These are phyloP conservation scores for Xylariomycetidae sp. DNA, from an alignment of 2,329 filamentous ascomycete species.

Conservation along the genomic window DNA sequence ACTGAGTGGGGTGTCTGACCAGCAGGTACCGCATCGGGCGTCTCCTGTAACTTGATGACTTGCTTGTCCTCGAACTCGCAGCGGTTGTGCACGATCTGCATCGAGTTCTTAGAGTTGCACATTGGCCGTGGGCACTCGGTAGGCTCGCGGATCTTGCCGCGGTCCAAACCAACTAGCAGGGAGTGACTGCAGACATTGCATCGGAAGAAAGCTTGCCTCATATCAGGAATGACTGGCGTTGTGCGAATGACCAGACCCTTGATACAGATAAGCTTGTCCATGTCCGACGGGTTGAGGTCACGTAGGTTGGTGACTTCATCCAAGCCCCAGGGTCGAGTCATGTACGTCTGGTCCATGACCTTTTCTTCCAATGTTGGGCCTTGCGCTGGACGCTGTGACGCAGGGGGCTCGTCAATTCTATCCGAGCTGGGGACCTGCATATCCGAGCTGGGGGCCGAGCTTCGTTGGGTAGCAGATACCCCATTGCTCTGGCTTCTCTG, in stretches of 20 bases:
- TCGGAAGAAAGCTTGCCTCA: constrained; percentile 98
- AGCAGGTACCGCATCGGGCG: constrained; percentile 87
- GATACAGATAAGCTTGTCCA: constrained; percentile 91
- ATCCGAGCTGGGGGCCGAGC: constrained; percentile 60
- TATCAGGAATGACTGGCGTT: constrained; percentile 94
- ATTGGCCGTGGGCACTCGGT: constrained; percentile 78
- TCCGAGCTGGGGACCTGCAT: constrained; percentile 78
- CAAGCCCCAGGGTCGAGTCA: constrained; percentile 83
- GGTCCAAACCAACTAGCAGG: constrained; percentile 83
- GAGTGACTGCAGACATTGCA: constrained; percentile 92
- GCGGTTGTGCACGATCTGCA: constrained; percentile 97
- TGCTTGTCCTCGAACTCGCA: constrained; percentile 96
- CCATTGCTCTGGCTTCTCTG: constrained; percentile 41
- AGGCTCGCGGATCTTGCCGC: constrained; percentile 92
- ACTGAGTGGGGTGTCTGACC: constrained; percentile 97
- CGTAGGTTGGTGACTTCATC: constrained; percentile 85
- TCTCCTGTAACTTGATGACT: constrained; percentile 97
- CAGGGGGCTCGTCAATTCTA: constrained; percentile 44
- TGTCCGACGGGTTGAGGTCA: constrained; percentile 89
- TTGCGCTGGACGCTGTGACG: constrained; percentile 37
- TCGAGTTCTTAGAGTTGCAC: constrained; percentile 84
- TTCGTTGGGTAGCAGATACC: constrained; percentile 46
- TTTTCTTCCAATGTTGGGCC: constrained; percentile 66
- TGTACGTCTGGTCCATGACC: constrained; percentile 73
- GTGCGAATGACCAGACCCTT: constrained; percentile 95